A percentile compares a stretch with the other conserved stretches of the same genome.
These are phyloP conservation scores for Didymella glomerata DNA, from an alignment of 2,329 filamentous ascomycete species.

Conservation along the genomic window DNA sequence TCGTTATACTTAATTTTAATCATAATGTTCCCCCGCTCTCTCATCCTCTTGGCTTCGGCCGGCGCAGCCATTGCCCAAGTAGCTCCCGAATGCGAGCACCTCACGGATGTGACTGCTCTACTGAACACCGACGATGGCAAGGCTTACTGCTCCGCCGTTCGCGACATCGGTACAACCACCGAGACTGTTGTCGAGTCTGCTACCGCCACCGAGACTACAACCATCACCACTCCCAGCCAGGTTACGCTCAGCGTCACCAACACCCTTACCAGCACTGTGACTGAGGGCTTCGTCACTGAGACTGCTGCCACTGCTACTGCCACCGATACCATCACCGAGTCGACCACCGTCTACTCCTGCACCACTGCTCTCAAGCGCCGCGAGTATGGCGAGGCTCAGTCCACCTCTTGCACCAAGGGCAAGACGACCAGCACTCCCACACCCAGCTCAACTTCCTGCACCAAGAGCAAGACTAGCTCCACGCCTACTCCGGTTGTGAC, in stretches of 20 bases:
- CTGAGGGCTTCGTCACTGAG: constrained; percentile 12
- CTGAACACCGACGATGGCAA: constrained; percentile 18
- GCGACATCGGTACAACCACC: constrained; percentile 17
- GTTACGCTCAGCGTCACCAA: constrained; percentile 13
- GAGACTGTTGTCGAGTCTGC: constrained; percentile 16
- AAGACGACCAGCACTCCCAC: constrained; percentile 16
- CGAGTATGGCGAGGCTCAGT: constrained; percentile 9
- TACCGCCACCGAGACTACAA: constrained; percentile 16
- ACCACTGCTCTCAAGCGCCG: constrained; percentile 12
- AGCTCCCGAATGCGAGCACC: constrained; percentile 20
- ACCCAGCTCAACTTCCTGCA: constrained; percentile 15
- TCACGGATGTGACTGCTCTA: constrained; percentile 13
- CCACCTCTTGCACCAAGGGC: constrained; percentile 22
- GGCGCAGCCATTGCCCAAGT: constrained; percentile 19
- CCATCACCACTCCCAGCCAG: constrained; percentile 21
- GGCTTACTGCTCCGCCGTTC: constrained; percentile 18
- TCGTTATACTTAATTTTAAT: constrained; percentile 22
- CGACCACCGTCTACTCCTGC: constrained; percentile 17
- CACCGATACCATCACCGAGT: constrained; percentile 8
- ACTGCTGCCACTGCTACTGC: constrained; percentile 14
- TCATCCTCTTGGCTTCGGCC: constrained; percentile 19
- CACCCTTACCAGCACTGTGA: constrained; percentile 17
- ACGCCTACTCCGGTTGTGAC: constrained; percentile 10
- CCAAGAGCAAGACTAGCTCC: constrained; percentile 9
- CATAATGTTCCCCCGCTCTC: constrained; percentile 22